phyloP scores from a whole-genome alignment of 2,329 filamentous ascomycete species.

The Aspergillus unguis region DNA sequence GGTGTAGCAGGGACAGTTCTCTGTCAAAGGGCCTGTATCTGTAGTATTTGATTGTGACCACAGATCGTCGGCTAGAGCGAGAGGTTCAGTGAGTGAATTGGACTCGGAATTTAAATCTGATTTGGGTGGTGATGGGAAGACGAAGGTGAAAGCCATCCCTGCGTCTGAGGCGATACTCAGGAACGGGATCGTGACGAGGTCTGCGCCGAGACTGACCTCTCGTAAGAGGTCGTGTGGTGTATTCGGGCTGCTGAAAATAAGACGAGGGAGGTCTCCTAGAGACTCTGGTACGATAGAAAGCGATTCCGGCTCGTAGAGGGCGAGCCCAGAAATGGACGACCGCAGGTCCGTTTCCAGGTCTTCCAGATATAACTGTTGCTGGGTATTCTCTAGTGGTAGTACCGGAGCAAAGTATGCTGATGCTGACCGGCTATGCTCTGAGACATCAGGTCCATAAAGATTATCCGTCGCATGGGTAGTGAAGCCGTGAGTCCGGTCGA shows the following conservation, averaged over 20 bases:
- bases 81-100: conserved; percentile 11
- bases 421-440: conserved; percentile 24
- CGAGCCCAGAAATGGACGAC: conserved; percentile 63
- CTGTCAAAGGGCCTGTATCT: conserved; percentile 60
- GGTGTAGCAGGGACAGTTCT: conserved; percentile 73
- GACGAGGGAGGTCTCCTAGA: conserved; percentile 63
- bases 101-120: conserved; percentile 9
- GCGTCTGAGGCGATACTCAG: conserved; percentile 72
- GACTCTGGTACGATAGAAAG: conserved; percentile 63
- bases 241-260: conserved; percentile 67
- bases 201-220: conserved; percentile 72
- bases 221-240: conserved; percentile 75
- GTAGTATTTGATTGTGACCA: conserved; percentile 63
- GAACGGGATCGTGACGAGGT: conserved; percentile 76
- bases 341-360: conserved; percentile 64
- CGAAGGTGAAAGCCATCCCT: conserved; percentile 78
- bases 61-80: conserved; percentile 71
- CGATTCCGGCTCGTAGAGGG: conserved; percentile 71
- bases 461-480: conserved; percentile 62
- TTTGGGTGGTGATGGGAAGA: conserved; percentile 56
- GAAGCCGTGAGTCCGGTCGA: conserved; percentile 81
- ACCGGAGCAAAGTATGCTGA: conserved; percentile 63
- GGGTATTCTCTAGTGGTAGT: conserved; percentile 68
- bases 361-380: conserved; percentile 77
- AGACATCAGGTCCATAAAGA: conserved; percentile 35